Conservation (phyloP, 768 basidiomycete species). For the Russula emetica region DNA sequence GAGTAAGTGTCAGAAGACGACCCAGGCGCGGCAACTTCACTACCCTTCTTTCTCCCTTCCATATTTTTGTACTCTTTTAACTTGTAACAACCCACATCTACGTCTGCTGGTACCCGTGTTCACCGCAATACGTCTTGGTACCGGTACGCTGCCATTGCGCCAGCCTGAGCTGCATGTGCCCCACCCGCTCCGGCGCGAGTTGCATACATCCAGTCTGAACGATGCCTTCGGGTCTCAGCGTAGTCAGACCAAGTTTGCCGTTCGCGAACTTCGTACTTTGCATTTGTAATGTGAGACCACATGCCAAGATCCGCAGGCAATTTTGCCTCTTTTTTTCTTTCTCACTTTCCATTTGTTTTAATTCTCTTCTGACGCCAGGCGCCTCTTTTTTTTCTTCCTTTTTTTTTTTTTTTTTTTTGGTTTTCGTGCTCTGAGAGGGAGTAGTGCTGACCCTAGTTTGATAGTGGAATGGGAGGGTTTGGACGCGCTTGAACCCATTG, state of each 20-base stretch:
- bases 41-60: conserved; percentile 11
- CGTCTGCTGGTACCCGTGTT: conserved; percentile 22
- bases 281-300: conserved; percentile 25
- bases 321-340: neutral
- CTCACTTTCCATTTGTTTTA: neutral
- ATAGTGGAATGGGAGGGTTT: conserved; percentile 73
- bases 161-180: conserved; percentile 24
- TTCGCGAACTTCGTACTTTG: neutral
- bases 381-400: conserved; percentile 4
- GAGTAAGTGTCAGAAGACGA: conserved; percentile 57
- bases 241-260: conserved; percentile 15
- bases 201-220: conserved; percentile 22
- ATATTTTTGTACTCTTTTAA: conserved; percentile 27
- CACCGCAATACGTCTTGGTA: conserved; percentile 21
- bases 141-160: conserved; percentile 18
- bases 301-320: conserved; percentile 1
- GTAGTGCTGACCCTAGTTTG: conserved; percentile 23
- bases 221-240: conserved; percentile 19
- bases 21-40: conserved; percentile 2
- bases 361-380: neutral
- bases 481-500: conserved; percentile 45
- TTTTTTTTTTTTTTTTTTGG: conserved; percentile 10
- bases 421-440: conserved; percentile 1
- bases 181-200: conserved; percentile 10
- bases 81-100: conserved; percentile 27